Evolutionary conservation across 108 stramenopile genomes (phyloP), one percentile per base, ranked within the genome.

Genomic region (Cylindrotheca fusiformis): DNA sequence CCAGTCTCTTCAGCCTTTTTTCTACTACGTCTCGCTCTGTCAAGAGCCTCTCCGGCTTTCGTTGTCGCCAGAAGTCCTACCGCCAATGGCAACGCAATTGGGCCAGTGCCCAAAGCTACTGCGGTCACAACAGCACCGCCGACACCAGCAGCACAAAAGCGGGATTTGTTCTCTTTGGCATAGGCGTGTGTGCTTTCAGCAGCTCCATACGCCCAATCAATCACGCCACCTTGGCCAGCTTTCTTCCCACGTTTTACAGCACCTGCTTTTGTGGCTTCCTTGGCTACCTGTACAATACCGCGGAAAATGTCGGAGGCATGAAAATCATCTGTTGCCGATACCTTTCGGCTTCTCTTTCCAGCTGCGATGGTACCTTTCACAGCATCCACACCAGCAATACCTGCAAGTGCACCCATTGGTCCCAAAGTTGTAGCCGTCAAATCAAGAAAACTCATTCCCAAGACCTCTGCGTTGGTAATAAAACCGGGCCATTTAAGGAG

Each of bases 331-430:
- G 8, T 4, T n/a, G 17, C 18, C 3, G n/a, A 19, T 4, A 20
- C 57, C 3, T 58, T 32, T 10, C 57, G 31, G 19, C 17, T 12
- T n/a, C 57, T 58, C 31, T 58, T 58, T 17, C 57, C 57, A 33
- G 57, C 57, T 21, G 27, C 57, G 4, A 58, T 41, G 21, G 57
- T 17, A 41, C 57, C 57, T n/a, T 30, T 28, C n/a, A 58, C 57
- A 3, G 57, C 31, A 21, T 58, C 57, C 17, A 58, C 57, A 36
- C 57, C 57, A 8, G 31, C 57, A n/a, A 58, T 33, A 8, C 33
- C 57, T 21, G 57, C 57, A 14, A 58, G 21, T n/a, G 33, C 57
- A 2, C 27, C 57, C 4, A 58, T 17, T 28, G 57, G 57, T 20
- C 33, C 57, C 4, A 58, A 32, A 3, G 19, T 8, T 12, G 31